These are phyloP conservation scores for Phalaenopsis equestris DNA, from an alignment of 106 monocot genomes.

Conservation along the genomic window DNA sequence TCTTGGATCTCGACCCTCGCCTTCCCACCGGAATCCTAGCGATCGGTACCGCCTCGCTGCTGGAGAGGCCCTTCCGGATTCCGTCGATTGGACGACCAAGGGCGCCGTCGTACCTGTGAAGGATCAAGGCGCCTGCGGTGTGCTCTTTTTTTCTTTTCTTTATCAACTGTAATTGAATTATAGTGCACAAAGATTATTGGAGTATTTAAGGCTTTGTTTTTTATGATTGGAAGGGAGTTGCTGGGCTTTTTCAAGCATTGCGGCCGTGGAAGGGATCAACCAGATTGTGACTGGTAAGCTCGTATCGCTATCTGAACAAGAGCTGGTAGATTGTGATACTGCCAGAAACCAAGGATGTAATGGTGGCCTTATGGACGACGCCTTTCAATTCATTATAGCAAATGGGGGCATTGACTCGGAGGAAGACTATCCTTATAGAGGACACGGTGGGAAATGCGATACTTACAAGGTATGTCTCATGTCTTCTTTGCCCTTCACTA, in stretches of 20 bases:
- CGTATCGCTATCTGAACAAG: conserved; percentile 52
- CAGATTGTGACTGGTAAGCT: conserved; percentile 48
- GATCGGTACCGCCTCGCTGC: conserved; percentile 28
- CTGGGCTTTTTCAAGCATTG: conserved; percentile 68
- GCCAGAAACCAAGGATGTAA: conserved; percentile 55
- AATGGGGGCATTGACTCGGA: conserved; percentile 70
- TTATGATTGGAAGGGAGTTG: conserved; percentile 41
- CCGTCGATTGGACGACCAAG: conserved; percentile 70
- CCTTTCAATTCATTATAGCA: conserved; percentile 56
- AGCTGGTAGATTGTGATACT: conserved; percentile 68
- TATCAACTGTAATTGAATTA: background rate
- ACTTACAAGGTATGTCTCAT: conserved; percentile 15
- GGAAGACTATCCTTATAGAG: conserved; percentile 56
- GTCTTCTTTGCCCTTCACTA: background rate
- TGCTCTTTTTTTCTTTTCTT: conserved; percentile 6
- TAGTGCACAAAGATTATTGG: background rate
- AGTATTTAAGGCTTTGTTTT: background rate
- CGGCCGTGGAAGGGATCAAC: conserved; percentile 62
- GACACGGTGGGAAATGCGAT: conserved; percentile 24
- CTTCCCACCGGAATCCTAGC: conserved; percentile 2
- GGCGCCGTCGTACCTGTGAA: conserved; percentile 69
- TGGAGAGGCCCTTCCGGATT: conserved; percentile 47
- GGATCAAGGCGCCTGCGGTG: conserved; percentile 79
- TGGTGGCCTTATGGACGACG: conserved; percentile 70
- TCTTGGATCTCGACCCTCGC: conserved; percentile 25